Conservation (phyloP, 1,284 basidiomycete genomes). For the Schizopora paradoxa region DNA sequence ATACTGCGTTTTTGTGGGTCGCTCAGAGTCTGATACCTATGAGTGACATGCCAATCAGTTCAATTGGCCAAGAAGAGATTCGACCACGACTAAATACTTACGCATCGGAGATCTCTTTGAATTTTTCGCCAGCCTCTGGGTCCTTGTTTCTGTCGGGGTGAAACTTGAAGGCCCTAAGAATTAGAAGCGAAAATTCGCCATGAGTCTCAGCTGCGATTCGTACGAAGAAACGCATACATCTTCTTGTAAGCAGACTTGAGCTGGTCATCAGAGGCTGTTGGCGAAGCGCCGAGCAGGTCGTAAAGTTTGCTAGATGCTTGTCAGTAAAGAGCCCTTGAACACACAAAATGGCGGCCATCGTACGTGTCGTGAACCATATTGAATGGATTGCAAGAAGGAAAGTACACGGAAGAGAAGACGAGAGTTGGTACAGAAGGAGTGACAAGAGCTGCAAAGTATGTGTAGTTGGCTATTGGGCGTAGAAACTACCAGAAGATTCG, state of each 20-base stretch:
- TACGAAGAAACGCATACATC: constrained; percentile 48
- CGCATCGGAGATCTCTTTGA: constrained; percentile 98
- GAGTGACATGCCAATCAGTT: constrained; percentile 7
- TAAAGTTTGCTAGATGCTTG: constrained; percentile 70
- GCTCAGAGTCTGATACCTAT: constrained; percentile 89
- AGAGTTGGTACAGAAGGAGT: constrained; percentile 19
- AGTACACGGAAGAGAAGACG: constrained; percentile 20
- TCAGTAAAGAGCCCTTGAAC: constrained; percentile 17
- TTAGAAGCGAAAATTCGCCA: constrained; percentile 22
- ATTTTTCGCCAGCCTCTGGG: constrained; percentile 90
- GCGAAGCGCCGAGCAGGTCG: constrained; percentile 79
- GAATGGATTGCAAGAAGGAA: constrained; percentile 17
- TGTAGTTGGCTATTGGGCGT: neutral
- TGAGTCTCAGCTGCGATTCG: constrained; percentile 17
- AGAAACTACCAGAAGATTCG: constrained; percentile 10
- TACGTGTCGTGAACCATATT: constrained; percentile 70
- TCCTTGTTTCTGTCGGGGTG: constrained; percentile 98
- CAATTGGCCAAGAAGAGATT: constrained; percentile 14
- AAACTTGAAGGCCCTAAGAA: constrained; percentile 70
- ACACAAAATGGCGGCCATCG: constrained; percentile 22
- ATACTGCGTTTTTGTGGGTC: constrained; percentile 81
- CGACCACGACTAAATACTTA: constrained; percentile 36
- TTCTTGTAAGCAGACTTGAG: constrained; percentile 95
- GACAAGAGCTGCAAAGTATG: constrained; percentile 10
- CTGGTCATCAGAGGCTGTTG: constrained; percentile 72